A percentile compares a stretch with the other conserved stretches of the same genome.
phyloP scores from a whole-genome alignment of 345 rosid genomes.

The Gossypioides kirkii region DNA sequence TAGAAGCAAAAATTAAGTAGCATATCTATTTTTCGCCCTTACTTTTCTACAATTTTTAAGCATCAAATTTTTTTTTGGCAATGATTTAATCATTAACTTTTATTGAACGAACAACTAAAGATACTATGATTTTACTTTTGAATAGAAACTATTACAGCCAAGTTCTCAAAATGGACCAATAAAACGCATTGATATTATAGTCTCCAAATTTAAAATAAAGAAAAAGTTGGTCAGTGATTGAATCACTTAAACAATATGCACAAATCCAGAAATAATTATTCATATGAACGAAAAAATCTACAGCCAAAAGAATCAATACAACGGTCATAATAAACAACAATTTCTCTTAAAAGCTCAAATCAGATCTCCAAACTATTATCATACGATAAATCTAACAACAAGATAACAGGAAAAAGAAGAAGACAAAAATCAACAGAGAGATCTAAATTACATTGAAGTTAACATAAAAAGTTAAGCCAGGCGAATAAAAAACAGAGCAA shows the following conservation, averaged over 20 bases:
- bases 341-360: neutral
- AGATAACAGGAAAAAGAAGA: neutral
- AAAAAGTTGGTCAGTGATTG: neutral
- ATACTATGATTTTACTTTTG: neutral
- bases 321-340: neutral
- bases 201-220: neutral
- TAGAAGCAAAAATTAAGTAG: neutral
- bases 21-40: neutral
- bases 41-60: neutral
- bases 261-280: neutral
- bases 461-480: neutral
- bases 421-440: neutral
- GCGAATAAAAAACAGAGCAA: neutral
- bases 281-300: neutral
- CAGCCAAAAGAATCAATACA: neutral
- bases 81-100: neutral
- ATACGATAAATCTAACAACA: neutral
- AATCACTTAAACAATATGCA: neutral
- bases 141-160: neutral
- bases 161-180: neutral
- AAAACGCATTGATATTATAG: neutral
- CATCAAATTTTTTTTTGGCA: no score
- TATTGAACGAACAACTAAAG: neutral
- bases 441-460: neutral
- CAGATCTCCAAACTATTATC: neutral